Evolutionary conservation across 768 basidiomycete genomes (phyloP).

Genomic region (Pleurotus pulmonarius): DNA sequence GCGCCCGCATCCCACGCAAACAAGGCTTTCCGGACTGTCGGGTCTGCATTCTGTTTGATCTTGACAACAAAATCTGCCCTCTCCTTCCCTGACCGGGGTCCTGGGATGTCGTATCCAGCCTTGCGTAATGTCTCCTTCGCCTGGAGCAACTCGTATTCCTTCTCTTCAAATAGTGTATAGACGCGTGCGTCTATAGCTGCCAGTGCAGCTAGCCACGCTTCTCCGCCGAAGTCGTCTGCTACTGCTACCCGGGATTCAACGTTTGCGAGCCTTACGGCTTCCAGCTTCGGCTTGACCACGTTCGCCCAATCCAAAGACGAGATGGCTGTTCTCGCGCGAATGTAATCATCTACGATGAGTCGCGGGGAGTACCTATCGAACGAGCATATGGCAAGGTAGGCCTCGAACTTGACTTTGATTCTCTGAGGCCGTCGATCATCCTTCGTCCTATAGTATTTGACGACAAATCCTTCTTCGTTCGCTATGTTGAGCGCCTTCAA

Average conservation of each 20-base stretch:
- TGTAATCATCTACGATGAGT: constrained; percentile 1
- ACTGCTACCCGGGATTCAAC: not conserved
- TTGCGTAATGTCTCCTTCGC: not conserved
- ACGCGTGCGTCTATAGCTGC: constrained; percentile 6
- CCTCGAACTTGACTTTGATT: constrained; percentile 12
- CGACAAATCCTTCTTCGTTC: constrained; percentile 13
- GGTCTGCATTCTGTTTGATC: not conserved
- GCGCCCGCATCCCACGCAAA: constrained; percentile 8
- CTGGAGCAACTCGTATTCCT: not conserved
- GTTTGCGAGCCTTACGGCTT: not conserved
- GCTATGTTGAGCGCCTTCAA: constrained; percentile 4
- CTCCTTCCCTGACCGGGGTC: not conserved
- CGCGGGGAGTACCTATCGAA: constrained; percentile 1
- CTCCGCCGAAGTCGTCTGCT: constrained; percentile 11
- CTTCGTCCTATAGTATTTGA: constrained; percentile 8
- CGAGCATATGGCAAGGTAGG: constrained; percentile 8
- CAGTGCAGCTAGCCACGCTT: constrained; percentile 2
- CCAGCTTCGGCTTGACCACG: not conserved
- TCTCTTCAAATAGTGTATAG: constrained; percentile 3
- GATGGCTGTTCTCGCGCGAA: constrained; percentile 2
- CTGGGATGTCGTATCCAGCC: not conserved
- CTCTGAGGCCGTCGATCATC: constrained; percentile 6
- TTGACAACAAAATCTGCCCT: constrained; percentile 8
- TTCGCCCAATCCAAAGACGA: constrained; percentile 1
- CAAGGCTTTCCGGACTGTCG: not conserved